These are phyloP conservation scores for Candida montana DNA, from an alignment of 805 yeast species.

Conservation along the genomic window DNA sequence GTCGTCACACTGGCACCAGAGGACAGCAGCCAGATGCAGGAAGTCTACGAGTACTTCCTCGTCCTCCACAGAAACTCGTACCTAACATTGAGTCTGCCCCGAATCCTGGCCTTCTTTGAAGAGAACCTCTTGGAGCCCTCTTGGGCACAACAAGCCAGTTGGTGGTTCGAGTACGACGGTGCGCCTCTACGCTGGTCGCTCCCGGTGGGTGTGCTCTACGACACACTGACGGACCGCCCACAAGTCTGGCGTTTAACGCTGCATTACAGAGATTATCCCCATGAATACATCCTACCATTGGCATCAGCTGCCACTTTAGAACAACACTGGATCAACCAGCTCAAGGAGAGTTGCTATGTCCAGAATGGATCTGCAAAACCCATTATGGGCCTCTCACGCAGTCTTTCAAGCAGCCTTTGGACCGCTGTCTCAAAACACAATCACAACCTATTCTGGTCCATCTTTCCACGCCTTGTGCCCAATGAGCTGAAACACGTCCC, in stretches of 20 bases:
- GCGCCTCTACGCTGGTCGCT: slow-evolving; percentile 66
- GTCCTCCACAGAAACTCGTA: slow-evolving; percentile 44
- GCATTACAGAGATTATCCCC: slow-evolving; percentile 39
- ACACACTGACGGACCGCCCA: too few relatives aligned
- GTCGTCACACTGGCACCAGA: slow-evolving; percentile 28
- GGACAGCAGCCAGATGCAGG: slow-evolving; percentile 20
- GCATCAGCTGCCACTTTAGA: slow-evolving; percentile 30
- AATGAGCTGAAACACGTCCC: slow-evolving; percentile 39
- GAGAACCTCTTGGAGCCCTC: slow-evolving; percentile 27
- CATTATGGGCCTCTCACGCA: too few relatives aligned
- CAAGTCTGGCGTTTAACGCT: slow-evolving; percentile 49
- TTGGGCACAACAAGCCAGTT: slow-evolving; percentile 21
- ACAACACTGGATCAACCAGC: slow-evolving; percentile 64
- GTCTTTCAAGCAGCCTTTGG: too few relatives aligned
- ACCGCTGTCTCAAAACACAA: too few relatives aligned
- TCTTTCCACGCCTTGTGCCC: slow-evolving; percentile 20
- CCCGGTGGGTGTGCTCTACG: slow-evolving; percentile 69
- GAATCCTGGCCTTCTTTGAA: slow-evolving; percentile 35
- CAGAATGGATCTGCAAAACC: slow-evolving; percentile 72
- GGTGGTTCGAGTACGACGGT: slow-evolving; percentile 67
- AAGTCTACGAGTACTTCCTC: slow-evolving; percentile 9
- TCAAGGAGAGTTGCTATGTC: slow-evolving; percentile 78
- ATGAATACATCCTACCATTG: slow-evolving; percentile 37
- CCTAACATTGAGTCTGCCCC: slow-evolving; percentile 38
- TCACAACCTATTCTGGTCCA: slow-evolving; percentile 21